Base-by-base conservation (phyloP, 352 stramenopile species). In the Pythium dissimile region DNA sequence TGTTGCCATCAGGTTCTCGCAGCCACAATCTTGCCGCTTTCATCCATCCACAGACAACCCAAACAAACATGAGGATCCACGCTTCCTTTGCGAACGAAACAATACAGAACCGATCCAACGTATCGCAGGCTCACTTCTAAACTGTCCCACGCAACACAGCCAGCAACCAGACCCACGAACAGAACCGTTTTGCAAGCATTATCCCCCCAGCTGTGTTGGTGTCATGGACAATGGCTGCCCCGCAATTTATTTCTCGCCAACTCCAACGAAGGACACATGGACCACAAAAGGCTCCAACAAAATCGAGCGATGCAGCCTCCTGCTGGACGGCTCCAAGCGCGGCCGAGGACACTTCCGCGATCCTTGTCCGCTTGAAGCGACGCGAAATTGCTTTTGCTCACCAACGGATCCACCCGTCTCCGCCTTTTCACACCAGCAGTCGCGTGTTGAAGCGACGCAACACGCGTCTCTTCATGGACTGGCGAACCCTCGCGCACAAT, bases 381-480 rank as follows among this genome's bases (percentile, higher is more conserved):
- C 28, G 43, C 26, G 26, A n/a, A n/a, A n/a, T n/a, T n/a, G n/a
- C n/a, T n/a, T n/a, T n/a, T n/a, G n/a, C n/a, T n/a, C n/a, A n/a
- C n/a, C n/a, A n/a, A n/a, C n/a, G n/a, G n/a, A 13, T 35, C 31
- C 35, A 34, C 18, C 23, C n/a, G 37, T 37, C 24, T 34, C 13
- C 35, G 49, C 26, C 50, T n/a, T n/a, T n/a, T n/a, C n/a, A n/a
- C n/a, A n/a, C 20, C 9, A 41, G 24, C 18, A 56, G 11, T 31
- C 26, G 15, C 37, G 26, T 48, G 50, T 58, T 58, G 37, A 59
- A 59, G 51, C 51, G 51, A 59, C 51, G 51, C 28, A 28, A 51
- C 51, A 21, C 39, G 51, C 51, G 51, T 59, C 30, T 18, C 38
- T 35, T 51, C 26, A n/a, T n/a, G n/a, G n/a, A n/a, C n/a, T n/a